These are phyloP conservation scores for Penicillium verrucosum DNA, from an alignment of 2,329 filamentous ascomycete genomes.

Conservation along the genomic window DNA sequence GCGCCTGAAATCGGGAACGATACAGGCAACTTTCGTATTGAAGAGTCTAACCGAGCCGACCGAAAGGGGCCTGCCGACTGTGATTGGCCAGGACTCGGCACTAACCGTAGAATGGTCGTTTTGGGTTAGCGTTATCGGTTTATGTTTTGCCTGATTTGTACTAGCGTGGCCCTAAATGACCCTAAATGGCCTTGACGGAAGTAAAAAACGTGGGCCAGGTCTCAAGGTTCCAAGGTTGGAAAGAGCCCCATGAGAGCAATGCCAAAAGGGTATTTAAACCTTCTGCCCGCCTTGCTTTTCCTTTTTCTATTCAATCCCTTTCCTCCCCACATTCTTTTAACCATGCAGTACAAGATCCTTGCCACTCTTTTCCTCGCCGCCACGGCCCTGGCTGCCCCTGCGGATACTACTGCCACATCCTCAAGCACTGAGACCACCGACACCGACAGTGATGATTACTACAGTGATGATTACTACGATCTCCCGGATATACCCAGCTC, in stretches of 20 bases:
- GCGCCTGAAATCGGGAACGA: background rate
- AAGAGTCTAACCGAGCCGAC: background rate
- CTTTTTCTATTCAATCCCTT: background rate
- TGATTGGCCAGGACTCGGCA: background rate
- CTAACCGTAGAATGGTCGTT: background rate
- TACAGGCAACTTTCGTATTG: background rate
- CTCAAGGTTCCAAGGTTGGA: background rate
- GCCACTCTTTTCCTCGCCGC: conserved; percentile 23
- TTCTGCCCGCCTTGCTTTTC: background rate
- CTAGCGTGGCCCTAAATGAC: background rate
- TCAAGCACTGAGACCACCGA: background rate
- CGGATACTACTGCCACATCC: conserved; percentile 3
- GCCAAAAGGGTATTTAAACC: background rate
- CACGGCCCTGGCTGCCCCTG: conserved; percentile 20
- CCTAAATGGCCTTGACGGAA: too few relatives aligned
- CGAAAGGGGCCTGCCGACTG: background rate
- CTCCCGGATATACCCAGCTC: conserved; percentile 14
- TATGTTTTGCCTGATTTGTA: background rate
- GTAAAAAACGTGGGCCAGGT: background rate
- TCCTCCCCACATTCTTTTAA: background rate
- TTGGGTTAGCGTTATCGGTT: background rate
- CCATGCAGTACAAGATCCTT: conserved; percentile 28
- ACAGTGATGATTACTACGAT: conserved; percentile 1
- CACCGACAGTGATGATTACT: background rate
- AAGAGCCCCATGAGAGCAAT: background rate